Conservation (phyloP, 192 early-diverging fungal species). For the Ambispora gerdemannii region DNA sequence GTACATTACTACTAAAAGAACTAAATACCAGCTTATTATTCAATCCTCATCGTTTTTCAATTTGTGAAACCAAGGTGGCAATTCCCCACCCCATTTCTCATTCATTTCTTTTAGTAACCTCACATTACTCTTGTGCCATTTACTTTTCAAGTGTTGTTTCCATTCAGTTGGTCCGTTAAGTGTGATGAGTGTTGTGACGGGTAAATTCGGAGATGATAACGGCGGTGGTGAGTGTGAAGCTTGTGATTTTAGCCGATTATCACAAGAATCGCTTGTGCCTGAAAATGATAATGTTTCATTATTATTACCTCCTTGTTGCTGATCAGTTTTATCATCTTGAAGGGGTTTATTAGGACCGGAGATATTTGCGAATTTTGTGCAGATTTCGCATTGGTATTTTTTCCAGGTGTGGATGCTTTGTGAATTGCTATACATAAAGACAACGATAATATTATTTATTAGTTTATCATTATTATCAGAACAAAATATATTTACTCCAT, state of each 20-base stretch:
- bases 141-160: conserved; percentile 68
- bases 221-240: conserved; percentile 25
- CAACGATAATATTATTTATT: too few species aligned
- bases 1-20: too few species aligned
- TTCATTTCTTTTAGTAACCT: conserved; percentile 36
- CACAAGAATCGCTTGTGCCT: conserved; percentile 28
- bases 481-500: conserved; percentile 40
- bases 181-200: conserved; percentile 37
- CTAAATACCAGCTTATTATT: too few species aligned
- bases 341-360: not conserved
- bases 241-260: conserved; percentile 15
- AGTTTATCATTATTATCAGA: too few species aligned
- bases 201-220: too few species aligned
- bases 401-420: conserved; percentile 55
- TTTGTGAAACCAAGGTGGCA: conserved; percentile 22
- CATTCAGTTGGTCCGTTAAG: conserved; percentile 76
- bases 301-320: conserved; percentile 9
- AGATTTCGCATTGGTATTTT: conserved; percentile 68
- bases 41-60: conserved; percentile 2
- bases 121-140: conserved; percentile 57
- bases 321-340: conserved; percentile 26
- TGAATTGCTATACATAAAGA: conserved; percentile 24
- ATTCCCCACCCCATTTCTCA: conserved; percentile 20
- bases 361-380: conserved; percentile 40
- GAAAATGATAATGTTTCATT: conserved; percentile 16